Conservation (phyloP, 306 rosid genomes). For the Acacia crassicarpa region DNA sequence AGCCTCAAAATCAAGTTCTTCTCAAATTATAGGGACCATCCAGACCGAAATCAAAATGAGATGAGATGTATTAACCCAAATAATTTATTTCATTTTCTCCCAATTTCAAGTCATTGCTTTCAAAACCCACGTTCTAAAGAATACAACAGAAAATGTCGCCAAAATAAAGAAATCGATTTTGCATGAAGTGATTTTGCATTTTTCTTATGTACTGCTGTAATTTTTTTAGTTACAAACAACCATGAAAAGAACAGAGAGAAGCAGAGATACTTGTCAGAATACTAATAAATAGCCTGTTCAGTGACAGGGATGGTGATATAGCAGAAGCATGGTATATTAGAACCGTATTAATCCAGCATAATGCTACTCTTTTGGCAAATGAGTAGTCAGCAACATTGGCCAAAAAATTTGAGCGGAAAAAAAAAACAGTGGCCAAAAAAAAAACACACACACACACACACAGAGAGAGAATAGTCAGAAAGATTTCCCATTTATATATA, state of each 20-base stretch:
- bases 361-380: neutral
- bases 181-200: too few relatives aligned
- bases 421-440: neutral
- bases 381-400: neutral
- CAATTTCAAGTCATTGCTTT: constrained; percentile 5
- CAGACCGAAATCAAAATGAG: too few relatives aligned
- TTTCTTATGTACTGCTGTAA: too few relatives aligned
- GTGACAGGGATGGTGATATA: neutral
- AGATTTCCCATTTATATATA: neutral
- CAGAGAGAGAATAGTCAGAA: neutral
- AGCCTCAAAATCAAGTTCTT: too few relatives aligned
- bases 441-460: too few relatives aligned
- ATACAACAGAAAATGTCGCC: neutral
- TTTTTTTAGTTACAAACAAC: too few relatives aligned
- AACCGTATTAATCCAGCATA: neutral
- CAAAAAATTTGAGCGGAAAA: too few relatives aligned
- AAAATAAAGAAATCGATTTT: too few relatives aligned
- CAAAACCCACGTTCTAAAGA: constrained; percentile 7
- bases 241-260: too few relatives aligned
- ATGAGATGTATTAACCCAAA: neutral
- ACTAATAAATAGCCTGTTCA: neutral
- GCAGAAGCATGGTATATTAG: neutral
- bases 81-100: constrained; percentile 1
- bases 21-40: too few relatives aligned
- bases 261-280: neutral